Percentiles rank a stretch among this genome's conserved stretches.
Evolutionary conservation across 2,329 filamentous ascomycete species (phyloP).

Genomic region (Fusarium musae): DNA sequence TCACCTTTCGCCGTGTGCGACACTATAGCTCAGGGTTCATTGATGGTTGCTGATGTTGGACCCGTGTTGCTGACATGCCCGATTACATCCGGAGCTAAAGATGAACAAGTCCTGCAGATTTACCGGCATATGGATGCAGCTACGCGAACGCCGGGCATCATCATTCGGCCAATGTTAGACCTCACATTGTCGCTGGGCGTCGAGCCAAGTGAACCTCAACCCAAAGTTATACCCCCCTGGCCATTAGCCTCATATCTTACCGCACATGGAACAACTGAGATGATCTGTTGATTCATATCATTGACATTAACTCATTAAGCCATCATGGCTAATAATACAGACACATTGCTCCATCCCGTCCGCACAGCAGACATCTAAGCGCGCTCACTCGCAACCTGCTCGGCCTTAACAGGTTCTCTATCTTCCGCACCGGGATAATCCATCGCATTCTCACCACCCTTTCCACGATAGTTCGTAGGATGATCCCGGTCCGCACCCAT

Average conservation of each 20-base stretch:
- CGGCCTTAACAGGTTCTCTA: constrained; percentile 31
- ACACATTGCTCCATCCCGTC: background rate
- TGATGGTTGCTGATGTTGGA: background rate
- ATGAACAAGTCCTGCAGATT: background rate
- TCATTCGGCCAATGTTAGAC: background rate
- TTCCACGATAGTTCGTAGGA: constrained; percentile 34
- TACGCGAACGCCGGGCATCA: background rate
- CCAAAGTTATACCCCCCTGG: background rate
- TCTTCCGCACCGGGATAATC: constrained; percentile 39
- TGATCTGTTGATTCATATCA: background rate
- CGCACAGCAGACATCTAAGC: constrained; percentile 10
- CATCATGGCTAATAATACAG: constrained; percentile 14
- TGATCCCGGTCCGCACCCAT: constrained; percentile 47
- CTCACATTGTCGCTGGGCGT: background rate
- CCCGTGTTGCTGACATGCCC: background rate
- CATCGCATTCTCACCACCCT: constrained; percentile 25
- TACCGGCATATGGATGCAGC: background rate
- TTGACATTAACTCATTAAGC: constrained; percentile 32
- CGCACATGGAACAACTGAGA: background rate
- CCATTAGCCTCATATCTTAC: background rate
- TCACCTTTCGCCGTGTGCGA: background rate
- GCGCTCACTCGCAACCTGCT: constrained; percentile 40
- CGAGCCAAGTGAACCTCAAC: background rate
- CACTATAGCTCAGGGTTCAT: background rate
- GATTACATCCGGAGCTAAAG: background rate